Evolutionary conservation across 129 eudicot genomes (phyloP), one percentile per base, ranked within the genome.

Genomic region (Solidago caesia): DNA sequence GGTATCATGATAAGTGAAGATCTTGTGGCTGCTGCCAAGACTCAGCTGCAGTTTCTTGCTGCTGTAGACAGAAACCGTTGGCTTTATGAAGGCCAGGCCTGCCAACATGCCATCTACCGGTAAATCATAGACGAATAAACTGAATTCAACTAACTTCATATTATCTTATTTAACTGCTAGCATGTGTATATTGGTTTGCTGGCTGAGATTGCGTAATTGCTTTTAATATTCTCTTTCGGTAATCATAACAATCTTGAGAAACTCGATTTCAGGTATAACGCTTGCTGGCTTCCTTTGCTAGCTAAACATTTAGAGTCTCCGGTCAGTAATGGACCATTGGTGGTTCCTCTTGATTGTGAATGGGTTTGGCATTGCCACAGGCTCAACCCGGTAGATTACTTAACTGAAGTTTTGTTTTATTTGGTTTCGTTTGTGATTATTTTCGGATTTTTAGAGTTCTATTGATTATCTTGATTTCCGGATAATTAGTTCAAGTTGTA

Each of bases 291-390:
- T 75, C 99, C 99, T 4, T 64, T 94, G 94, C 96, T 94, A 73
- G 93, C 89, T 69, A 87, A 75, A 70, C 86, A 88, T 74, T 70
- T 85, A 0, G 87, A 88, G 70, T 78, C 87, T 39, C 80, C 29
- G 15, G 60, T 88, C 68, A 80, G 79, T 43, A 79, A 85, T 48
- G 99, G 91, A 67, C 96, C 99, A 62, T 75, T 94, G 70, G 97
- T 94, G 80, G 91, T 91, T 80, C 99, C 99, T 56, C 89, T 94
- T 76, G 99, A 94, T 58, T 94, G 96, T 81, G 99, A 94, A 87
- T 94, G 97, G 99, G 85, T 94, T 75, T 94, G 99, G 97, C 99
- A 94, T 61, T 91, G 96, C 79, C 99, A 94, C 82, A 80, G 97
- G 83, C 99, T 94, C 72, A 94, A 94, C 72, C 99, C 99, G 26